Evolutionary conservation across 2,329 filamentous ascomycete species (phyloP), one percentile per base, ranked within the genome.

Genomic region (Monosporascus cannonballus): DNA sequence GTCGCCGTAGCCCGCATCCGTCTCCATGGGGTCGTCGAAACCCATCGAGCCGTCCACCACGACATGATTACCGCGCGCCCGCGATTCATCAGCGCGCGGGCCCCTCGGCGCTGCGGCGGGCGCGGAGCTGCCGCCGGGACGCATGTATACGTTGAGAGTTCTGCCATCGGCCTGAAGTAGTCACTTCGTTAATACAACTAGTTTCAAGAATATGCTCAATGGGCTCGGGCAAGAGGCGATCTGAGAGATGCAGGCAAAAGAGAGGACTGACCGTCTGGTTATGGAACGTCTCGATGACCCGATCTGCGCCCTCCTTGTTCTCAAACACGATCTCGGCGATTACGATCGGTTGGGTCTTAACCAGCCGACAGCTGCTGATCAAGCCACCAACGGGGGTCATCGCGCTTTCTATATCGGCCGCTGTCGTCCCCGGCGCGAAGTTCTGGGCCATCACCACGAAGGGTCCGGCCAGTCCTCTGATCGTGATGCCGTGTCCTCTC

Each of bases 391-490:
- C 73, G 0, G 84, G 83, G n/a, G 78, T 80, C 83, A 94, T 85
- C 52, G 89, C 89, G 61, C 85, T 88, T 73, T 91, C 87, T 54
- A 94, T 90, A 64, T 94, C 89, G 30, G 86, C 87, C 2, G 86
- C 86, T 6, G 89, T 91, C 1, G 89, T 94, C 38, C 89, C 89
- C 2, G 83, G 83, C 14, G 89, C 89, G 66, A 94, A 90, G 74
- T 94, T 94, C 69, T 89, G 86, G 3, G 86, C 88, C 66, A 90
- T 80, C 24, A 94, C 80, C 18, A 81, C 79, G 61, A 81, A 89
- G 1, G 87, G 87, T 0, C 87, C 86, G 1, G 85, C 85, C 8
- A 86, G 73, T n/a, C 89, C 89, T 50, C 83, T 77, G 58, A 94
- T 92, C 37, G 79, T 84, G 46, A 93, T 79, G 20, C 85, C 84